These are phyloP conservation scores for Helichrysum umbraculigerum DNA, from an alignment of 129 eudicot species.

Conservation along the genomic window DNA sequence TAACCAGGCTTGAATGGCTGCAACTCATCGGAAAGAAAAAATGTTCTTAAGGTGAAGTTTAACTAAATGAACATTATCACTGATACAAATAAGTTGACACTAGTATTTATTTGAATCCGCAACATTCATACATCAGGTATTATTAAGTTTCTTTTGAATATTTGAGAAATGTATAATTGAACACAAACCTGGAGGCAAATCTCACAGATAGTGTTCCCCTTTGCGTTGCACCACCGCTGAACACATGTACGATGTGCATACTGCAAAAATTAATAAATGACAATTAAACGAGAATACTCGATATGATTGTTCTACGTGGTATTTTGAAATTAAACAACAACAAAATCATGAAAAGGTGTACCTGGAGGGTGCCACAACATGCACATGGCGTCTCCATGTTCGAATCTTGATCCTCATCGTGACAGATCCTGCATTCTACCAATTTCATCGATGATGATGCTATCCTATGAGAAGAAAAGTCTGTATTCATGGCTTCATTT, in stretches of 20 bases:
- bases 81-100: too few relatives aligned
- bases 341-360: neutral
- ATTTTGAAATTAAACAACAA: neutral
- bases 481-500: conserved; percentile 28
- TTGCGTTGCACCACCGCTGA: conserved; percentile 81
- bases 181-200: conserved; percentile 63
- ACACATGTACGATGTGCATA: conserved; percentile 78
- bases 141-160: too few relatives aligned
- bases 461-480: conserved; percentile 46
- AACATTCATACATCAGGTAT: too few relatives aligned
- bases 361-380: conserved; percentile 76
- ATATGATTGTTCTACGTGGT: neutral
- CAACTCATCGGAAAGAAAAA: conserved; percentile 8
- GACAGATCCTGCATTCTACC: conserved; percentile 73
- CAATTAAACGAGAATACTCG: neutral
- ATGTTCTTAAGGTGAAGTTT: too few relatives aligned
- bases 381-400: conserved; percentile 80
- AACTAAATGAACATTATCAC: neutral
- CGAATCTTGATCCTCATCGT: conserved; percentile 62
- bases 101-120: too few relatives aligned
- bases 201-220: conserved; percentile 75
- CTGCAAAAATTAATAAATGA: conserved; percentile 31
- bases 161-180: neutral
- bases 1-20: conserved; percentile 71
- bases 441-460: conserved; percentile 37